Base-by-base conservation (phyloP, 768 basidiomycete species). In the Postia placenta region DNA sequence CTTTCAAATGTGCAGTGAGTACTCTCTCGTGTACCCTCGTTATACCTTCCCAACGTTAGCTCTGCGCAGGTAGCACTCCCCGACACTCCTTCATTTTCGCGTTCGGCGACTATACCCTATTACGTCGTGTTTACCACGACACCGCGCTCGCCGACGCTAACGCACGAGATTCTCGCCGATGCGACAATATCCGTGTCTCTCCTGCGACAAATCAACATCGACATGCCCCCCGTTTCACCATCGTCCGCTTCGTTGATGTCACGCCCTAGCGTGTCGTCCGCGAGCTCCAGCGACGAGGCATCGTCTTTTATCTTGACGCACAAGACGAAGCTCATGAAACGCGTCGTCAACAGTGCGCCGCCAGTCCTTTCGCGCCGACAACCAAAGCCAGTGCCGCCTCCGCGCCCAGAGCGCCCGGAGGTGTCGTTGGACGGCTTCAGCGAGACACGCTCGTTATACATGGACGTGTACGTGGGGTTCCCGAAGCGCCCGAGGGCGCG, bases 41-140 rank as follows among this genome's bases (percentile, higher is more conserved):
- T 41, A 28, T 49, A 27, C 43, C 9, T 37, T 41, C 26, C 51
- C 36, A 28, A 36, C 30, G 38, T 24, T 26, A 40, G 35, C 45
- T 42, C 28, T 42, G 36, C 48, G n/a, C 39, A 85, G 85, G 71
- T 85, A 19, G 84, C 85, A 45, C 65, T 87, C 25, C 85, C 85
- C 19, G 74, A 74, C 22, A 73, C 77, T 14, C 69, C 78, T 11
- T 75, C 74, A 3, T 86, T 85, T 66, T 71, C 78, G 56, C 83
- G 85, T 24, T 62, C 73, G 22, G 73, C 73, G 15, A 75, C 74
- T n/a, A 75, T 88, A 52, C 78, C 85, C 11, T 87, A 80, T 58
- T 87, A 80, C 57, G 82, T 85, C 45, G 81, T 87, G 24, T 87
- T 87, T 65, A 77, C 78, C 9, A 86, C 86, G 25, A 76, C 66